phyloP scores from a whole-genome alignment of 2,329 filamentous ascomycete species.

The Didymellaceae sp. region DNA sequence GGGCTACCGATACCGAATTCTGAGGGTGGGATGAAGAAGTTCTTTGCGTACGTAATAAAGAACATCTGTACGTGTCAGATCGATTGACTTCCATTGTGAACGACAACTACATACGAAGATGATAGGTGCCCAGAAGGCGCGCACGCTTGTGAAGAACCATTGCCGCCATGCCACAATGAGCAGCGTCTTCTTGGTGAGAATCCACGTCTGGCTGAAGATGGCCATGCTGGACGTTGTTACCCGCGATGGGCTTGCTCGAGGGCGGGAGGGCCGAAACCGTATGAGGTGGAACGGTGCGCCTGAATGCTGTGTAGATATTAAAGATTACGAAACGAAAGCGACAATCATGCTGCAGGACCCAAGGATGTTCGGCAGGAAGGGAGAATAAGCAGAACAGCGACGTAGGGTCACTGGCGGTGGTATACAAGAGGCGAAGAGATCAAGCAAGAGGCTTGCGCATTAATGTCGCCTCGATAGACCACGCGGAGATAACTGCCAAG shows the following conservation, averaged over 20 bases:
- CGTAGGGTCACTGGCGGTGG: background rate
- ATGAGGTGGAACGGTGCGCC: background rate
- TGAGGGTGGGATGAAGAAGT: constrained; percentile 81
- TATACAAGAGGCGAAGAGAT: background rate
- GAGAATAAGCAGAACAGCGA: background rate
- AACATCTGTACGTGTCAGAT: constrained; percentile 48
- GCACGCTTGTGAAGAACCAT: constrained; percentile 60
- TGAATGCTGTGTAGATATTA: background rate
- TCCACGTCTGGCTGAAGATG: constrained; percentile 61
- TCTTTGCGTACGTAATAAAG: constrained; percentile 71
- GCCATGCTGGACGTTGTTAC: constrained; percentile 33
- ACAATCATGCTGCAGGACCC: constrained; percentile 5
- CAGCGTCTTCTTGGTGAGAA: constrained; percentile 64
- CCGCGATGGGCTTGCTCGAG: constrained; percentile 21
- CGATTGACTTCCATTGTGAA: background rate
- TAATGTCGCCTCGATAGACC: background rate
- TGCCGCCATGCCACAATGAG: constrained; percentile 61
- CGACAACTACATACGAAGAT: constrained; percentile 51
- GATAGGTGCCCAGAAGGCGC: constrained; percentile 63
- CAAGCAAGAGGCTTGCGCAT: background rate
- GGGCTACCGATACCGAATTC: constrained; percentile 73
- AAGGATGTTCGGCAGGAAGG: constrained; percentile 2
- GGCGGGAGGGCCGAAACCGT: background rate
- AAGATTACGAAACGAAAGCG: constrained; percentile 6
- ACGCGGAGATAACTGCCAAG: constrained; percentile 10